These are phyloP conservation scores for Nelumbo lutea DNA, from an alignment of 164 flowering plant species.

Conservation along the genomic window DNA sequence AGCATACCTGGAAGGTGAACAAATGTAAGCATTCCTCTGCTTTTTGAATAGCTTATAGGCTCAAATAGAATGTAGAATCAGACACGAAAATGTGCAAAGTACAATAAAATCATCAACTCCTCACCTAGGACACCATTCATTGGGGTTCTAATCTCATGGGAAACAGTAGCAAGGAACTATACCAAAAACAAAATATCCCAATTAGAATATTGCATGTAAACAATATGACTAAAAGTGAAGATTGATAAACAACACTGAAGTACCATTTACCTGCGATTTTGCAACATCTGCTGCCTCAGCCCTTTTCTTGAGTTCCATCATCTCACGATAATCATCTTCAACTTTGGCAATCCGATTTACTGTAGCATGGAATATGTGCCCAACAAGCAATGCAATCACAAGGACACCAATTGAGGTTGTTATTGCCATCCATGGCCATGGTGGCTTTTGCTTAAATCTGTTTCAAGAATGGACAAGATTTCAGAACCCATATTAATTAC, in stretches of 20 bases:
- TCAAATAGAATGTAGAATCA: not conserved
- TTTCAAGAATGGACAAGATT: conserved; percentile 9
- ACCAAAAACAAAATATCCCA: conserved; percentile 17
- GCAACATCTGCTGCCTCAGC: conserved; percentile 97
- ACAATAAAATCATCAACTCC: conserved; percentile 9
- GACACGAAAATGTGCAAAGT: not conserved
- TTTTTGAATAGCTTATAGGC: not conserved
- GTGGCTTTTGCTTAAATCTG: conserved; percentile 81
- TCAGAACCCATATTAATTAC: conserved; percentile 2
- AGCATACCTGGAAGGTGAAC: conserved; percentile 64
- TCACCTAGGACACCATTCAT: conserved; percentile 98
- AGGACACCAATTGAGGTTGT: conserved; percentile 54
- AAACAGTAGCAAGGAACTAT: conserved; percentile 98
- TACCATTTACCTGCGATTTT: conserved; percentile 53
- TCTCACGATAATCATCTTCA: conserved; percentile 70
- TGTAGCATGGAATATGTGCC: conserved; percentile 74
- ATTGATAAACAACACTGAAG: not conserved
- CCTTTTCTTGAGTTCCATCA: conserved; percentile 72
- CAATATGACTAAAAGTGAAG: not conserved
- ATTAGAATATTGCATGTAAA: not conserved
- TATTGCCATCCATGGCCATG: conserved; percentile 72
- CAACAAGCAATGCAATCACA: conserved; percentile 68
- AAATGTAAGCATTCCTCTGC: not conserved
- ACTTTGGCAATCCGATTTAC: conserved; percentile 71
- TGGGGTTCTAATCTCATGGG: conserved; percentile 98